Evolutionary conservation across 768 basidiomycete genomes (phyloP), one percentile per base, ranked within the genome.

Genomic region (Amanita exitialis): DNA sequence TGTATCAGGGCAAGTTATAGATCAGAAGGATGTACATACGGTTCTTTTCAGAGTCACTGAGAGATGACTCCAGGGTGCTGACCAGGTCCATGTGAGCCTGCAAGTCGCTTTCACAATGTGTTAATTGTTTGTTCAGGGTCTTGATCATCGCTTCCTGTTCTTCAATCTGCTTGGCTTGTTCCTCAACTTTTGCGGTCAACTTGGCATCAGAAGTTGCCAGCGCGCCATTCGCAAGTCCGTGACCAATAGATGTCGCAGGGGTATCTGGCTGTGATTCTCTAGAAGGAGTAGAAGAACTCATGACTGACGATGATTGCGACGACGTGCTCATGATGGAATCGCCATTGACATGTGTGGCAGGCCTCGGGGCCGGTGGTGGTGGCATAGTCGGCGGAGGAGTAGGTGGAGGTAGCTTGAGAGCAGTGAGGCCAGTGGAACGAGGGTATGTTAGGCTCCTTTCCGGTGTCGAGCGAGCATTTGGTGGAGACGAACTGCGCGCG

Each of bases 141-240:
- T 90, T 88, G 70, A 95, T 90, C 86, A 91, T 93, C 46, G 75
- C 79, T 58, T 90, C 86, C 62, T 90, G 86, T 70, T 94, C 91
- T 10, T 81, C 86, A 34, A 92, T 69, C 42, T 78, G 81, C 59
- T 84, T 86, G 16, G 77, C 65, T 64, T 88, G 87, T 54, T 86
- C 80, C 59, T 89, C 87, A 6, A 92, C 58, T 59, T 78, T 80
- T 38, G 66, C 69, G 1, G 67, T 57, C 4, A 77, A 52, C 64
- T 89, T 90, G 39, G 70, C 52, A 58, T 90, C 89, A 15, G 71
- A 53, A 10, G 64, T 60, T 15, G 69, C 56, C 6, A 13, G 68
- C 59, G 3, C 72, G 66, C 50, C 72, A 73, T 59, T 68, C 43
- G 57, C 63, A 57, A 8, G 74, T 35, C 73, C 58, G 53, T 72